Evolutionary conservation across 1,284 basidiomycete genomes (phyloP).

Genomic region (Cryptococcus maquisensis): DNA sequence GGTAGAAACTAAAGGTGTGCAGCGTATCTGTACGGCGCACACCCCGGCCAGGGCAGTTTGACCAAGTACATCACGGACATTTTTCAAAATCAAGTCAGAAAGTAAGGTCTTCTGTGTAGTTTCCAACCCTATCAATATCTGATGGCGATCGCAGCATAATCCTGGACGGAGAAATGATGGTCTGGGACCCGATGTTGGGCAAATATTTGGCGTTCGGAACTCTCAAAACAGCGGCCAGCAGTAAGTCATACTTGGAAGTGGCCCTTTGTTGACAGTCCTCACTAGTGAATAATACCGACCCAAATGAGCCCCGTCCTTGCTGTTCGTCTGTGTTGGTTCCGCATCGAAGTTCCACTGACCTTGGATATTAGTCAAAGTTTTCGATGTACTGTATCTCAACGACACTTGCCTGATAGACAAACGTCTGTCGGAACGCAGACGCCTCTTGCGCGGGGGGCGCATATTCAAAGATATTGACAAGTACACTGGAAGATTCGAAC

Average conservation of each 20-base stretch:
- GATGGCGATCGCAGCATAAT: slow-evolving; percentile 62
- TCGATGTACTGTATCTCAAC: slow-evolving; percentile 84
- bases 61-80: slow-evolving; percentile 74
- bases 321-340: slow-evolving; percentile 56
- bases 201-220: slow-evolving; percentile 85
- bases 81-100: slow-evolving; percentile 68
- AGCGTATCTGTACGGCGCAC: slow-evolving; percentile 75
- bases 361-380: slow-evolving; percentile 73
- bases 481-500: slow-evolving; percentile 72
- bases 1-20: neutral
- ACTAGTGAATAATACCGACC: slow-evolving; percentile 64
- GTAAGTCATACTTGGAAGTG: slow-evolving; percentile 49
- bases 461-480: slow-evolving; percentile 36
- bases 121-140: too few relatives aligned
- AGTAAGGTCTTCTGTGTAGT: slow-evolving; percentile 62
- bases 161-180: slow-evolving; percentile 93
- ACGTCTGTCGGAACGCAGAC: slow-evolving; percentile 48
- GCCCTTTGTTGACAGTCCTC: slow-evolving; percentile 1
- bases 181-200: slow-evolving; percentile 84
- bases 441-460: slow-evolving; percentile 35
- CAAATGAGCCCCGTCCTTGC: slow-evolving; percentile 74
- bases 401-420: slow-evolving; percentile 44
- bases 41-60: slow-evolving; percentile 72
- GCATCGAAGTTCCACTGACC: slow-evolving; percentile 2
- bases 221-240: slow-evolving; percentile 80